Evolutionary conservation across 495 filamentous ascomycete genomes (phyloP).

Genomic region (Penicillium cosmopolitanum): DNA sequence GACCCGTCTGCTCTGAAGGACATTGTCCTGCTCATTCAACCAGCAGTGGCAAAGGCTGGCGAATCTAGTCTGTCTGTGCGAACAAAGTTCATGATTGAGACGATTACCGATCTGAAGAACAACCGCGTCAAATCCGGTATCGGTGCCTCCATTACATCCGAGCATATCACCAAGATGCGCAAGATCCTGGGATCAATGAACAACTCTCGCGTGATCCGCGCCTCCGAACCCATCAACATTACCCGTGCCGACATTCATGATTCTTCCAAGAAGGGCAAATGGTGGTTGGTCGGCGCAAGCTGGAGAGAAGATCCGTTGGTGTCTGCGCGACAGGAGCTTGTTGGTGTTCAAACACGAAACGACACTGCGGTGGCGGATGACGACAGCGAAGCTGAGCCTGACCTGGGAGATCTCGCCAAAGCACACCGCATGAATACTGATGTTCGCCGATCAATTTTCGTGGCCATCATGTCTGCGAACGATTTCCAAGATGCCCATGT

Average conservation of each 20-base stretch:
- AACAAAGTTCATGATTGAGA: slow-evolving; percentile 98
- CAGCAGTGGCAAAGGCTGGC: slow-evolving; percentile 64
- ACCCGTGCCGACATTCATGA: slow-evolving; percentile 79
- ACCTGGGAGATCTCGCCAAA: slow-evolving; percentile 74
- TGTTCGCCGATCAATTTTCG: slow-evolving; percentile 87
- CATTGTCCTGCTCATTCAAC: slow-evolving; percentile 80
- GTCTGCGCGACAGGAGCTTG: slow-evolving; percentile 41
- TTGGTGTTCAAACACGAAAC: slow-evolving; percentile 19
- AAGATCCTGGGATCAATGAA: slow-evolving; percentile 78
- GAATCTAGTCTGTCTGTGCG: slow-evolving; percentile 78
- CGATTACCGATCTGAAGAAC: slow-evolving; percentile 91
- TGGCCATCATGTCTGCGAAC: slow-evolving; percentile 82
- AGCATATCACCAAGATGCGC: slow-evolving; percentile 84
- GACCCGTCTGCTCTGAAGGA: slow-evolving; percentile 91
- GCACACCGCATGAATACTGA: slow-evolving; percentile 95
- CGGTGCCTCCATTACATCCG: slow-evolving; percentile 64
- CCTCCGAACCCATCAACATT: slow-evolving; percentile 80
- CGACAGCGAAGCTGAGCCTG: slow-evolving; percentile 58
- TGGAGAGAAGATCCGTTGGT: slow-evolving; percentile 63
- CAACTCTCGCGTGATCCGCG: slow-evolving; percentile 62
- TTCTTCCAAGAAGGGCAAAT: slow-evolving; percentile 87
- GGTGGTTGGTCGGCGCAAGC: slow-evolving; percentile 96
- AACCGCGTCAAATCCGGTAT: slow-evolving; percentile 80
- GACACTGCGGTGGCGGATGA: slow-evolving; percentile 28
- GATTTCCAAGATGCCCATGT: slow-evolving; percentile 84